Evolutionary conservation across 345 rosid species (phyloP).

Genomic region (Eucalyptus erythrocorys): DNA sequence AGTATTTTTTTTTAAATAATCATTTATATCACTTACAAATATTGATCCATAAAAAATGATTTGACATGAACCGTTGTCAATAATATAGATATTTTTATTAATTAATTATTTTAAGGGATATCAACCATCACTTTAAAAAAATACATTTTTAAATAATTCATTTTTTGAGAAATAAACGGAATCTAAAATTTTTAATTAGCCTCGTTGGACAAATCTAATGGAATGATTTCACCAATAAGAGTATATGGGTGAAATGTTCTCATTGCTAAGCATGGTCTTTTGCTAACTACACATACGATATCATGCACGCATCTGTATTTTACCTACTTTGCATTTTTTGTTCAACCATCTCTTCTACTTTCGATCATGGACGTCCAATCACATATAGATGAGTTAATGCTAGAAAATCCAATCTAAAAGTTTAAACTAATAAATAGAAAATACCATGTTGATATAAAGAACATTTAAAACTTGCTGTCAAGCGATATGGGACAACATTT

Average conservation of each 20-base stretch:
- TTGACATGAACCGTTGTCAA: neutral
- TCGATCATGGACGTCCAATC: neutral
- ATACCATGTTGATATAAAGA: accelerated
- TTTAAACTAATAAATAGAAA: accelerated
- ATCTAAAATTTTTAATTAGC: neutral
- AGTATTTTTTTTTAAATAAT: accelerated
- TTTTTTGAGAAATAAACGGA: accelerated
- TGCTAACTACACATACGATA: neutral
- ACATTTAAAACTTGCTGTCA: accelerated
- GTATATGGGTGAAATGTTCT: neutral
- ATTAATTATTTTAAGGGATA: neutral
- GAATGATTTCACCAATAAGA: neutral
- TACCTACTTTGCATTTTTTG: neutral
- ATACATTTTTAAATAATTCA: neutral
- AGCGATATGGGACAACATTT: accelerated
- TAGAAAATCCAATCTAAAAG: accelerated
- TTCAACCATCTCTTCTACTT: neutral
- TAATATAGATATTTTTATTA: accelerated
- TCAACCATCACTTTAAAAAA: accelerated
- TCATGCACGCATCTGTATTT: accelerated
- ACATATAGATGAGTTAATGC: neutral
- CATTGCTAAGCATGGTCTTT: neutral
- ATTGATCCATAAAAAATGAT: accelerated
- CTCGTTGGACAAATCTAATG: accelerated
- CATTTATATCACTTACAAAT: accelerated